Evolutionary conservation across 768 basidiomycete species (phyloP), one percentile per base, ranked within the genome.

Genomic region (Coprinopsis marcescibilis): DNA sequence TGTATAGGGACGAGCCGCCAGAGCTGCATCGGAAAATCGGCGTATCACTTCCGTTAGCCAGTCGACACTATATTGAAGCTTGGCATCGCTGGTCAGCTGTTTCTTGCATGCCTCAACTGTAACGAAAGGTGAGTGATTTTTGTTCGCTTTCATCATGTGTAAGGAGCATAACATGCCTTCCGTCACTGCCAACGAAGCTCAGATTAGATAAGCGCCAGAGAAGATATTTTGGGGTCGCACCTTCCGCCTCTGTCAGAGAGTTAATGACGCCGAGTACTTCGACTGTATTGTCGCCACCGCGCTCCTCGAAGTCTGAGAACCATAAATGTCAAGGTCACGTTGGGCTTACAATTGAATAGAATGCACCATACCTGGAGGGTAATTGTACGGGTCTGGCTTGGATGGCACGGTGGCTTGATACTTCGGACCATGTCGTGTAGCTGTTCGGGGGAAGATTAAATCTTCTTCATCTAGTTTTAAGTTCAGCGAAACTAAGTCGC

Each of bases 371-470:
- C 75, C 75, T 52, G 68, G 64, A 8, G 71, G 67, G 39, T 58
- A 52, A 47, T 60, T 57, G 46, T 65, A 57, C 46, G 68, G 59
- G 49, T 75, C 72, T 43, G 75, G 73, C 4, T 65, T 69, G 21
- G 65, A 55, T 38, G 74, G 79, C 13, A 80, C 80, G 52, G 58
- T 71, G 35, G 75, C 86, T 64, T 97, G 93, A 59, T 78, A 97
- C 60, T 89, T 92, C 32, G 81, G 76, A 13, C 93, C 92, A 29
- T 91, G 76, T n/a, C 94, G 83, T 19, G 89, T 94, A 5, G 89
- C 85, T 12, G 91, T 84, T 48, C 92, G 85, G 49, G 95, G 94
- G 63, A 93, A 97, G 61, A 98, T 95, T 49, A 92, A 80, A 68
- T 99, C 95, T 64, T 99, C 92, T 38, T 90, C 82, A 73, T 98